Conservation (phyloP, 140 eudicot species). For the Oenanthe javanica region DNA sequence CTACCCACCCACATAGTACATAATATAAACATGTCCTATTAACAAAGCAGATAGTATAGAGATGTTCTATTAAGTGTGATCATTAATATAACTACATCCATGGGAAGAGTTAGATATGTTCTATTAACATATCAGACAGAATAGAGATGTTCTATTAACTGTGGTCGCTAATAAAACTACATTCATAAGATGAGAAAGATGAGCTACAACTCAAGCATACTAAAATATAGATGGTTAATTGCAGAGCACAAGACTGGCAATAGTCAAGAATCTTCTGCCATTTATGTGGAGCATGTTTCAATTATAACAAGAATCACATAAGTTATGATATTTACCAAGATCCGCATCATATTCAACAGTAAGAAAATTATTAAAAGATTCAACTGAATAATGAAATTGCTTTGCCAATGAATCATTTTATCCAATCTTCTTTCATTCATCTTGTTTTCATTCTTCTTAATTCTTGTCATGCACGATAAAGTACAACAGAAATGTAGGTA, state of each 20-base stretch:
- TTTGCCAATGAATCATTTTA: neutral
- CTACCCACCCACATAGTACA: neutral
- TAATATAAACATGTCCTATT: too few relatives aligned
- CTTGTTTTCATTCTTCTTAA: neutral
- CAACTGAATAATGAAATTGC: neutral
- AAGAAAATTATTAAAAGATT: neutral
- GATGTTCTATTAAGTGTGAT: too few relatives aligned
- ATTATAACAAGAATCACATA: neutral
- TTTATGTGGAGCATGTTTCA: neutral
- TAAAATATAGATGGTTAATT: neutral
- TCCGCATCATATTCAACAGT: neutral
- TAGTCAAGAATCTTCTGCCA: neutral
- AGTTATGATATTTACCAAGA: neutral
- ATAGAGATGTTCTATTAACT: neutral
- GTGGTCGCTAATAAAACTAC: neutral
- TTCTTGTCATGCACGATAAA: neutral
- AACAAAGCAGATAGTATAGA: too few relatives aligned
- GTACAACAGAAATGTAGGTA: neutral
- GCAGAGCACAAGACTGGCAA: neutral
- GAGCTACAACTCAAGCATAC: neutral
- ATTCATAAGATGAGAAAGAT: neutral
- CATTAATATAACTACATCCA: too few relatives aligned
- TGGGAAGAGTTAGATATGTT: neutral
- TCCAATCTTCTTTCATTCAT: neutral
- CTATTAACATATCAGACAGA: neutral